A percentile compares a stretch with the other conserved stretches of the same genome.
Evolutionary conservation across 163 green algal genomes (phyloP).

Genomic region (Chloromonas sp.): DNA sequence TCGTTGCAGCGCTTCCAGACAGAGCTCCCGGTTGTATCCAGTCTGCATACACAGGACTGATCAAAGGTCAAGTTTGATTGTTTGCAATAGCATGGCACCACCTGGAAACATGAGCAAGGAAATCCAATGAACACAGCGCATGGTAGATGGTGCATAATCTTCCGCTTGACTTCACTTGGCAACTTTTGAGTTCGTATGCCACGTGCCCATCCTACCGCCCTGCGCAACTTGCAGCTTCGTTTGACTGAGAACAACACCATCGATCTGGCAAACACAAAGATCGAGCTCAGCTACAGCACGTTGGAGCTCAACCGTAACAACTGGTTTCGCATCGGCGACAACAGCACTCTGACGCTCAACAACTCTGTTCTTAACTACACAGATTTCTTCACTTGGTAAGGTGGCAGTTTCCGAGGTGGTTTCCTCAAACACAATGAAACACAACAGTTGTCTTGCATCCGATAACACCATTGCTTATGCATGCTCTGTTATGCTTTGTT

Average conservation of each 20-base stretch:
- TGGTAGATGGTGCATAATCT: not conserved
- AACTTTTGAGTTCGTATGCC: too few species aligned
- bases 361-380: not conserved
- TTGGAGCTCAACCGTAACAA: not conserved
- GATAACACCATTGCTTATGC: too few species aligned
- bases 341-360: not conserved
- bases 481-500: not conserved
- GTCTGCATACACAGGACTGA: too few species aligned
- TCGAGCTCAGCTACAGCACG: not conserved
- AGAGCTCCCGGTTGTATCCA: too few species aligned
- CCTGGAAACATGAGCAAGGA: not conserved
- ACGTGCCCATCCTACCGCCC: not conserved
- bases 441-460: too few species aligned
- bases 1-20: too few species aligned
- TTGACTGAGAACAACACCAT: not conserved
- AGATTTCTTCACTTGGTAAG: not conserved
- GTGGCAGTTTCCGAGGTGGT: not conserved
- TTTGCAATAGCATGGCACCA: too few species aligned
- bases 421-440: not conserved
- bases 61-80: too few species aligned
- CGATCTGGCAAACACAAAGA: not conserved
- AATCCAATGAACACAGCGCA: not conserved
- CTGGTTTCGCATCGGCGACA: not conserved
- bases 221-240: not conserved
- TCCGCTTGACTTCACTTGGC: too few species aligned